These are phyloP conservation scores for Pleodorina starrii DNA, from an alignment of 139 green algal genomes.

Conservation along the genomic window DNA sequence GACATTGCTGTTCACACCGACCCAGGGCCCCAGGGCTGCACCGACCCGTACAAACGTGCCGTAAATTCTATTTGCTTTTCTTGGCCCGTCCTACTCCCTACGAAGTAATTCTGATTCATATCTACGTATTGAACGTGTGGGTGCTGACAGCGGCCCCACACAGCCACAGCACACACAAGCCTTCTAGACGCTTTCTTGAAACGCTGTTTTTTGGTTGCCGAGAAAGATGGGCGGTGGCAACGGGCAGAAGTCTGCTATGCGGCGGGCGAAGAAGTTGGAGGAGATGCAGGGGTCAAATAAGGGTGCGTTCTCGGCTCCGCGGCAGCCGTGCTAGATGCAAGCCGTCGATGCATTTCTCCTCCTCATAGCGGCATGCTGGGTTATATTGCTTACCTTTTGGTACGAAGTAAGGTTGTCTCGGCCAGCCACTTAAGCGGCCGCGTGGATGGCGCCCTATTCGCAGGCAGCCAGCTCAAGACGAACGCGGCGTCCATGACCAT, in stretches of 20 bases:
- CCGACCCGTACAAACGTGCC: not conserved
- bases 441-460: not conserved
- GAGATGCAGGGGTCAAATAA: conserved; percentile 11
- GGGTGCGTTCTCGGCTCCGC: conserved; percentile 11
- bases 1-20: too few species aligned
- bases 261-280: conserved; percentile 36
- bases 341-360: too few species aligned
- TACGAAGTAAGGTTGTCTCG: too few species aligned
- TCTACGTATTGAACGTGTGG: not conserved
- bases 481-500: conserved; percentile 45
- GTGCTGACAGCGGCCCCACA: not conserved
- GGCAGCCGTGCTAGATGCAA: too few species aligned
- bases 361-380: too few species aligned
- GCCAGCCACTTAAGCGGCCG: too few species aligned
- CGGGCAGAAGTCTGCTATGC: conserved; percentile 48
- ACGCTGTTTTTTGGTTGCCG: not conserved
- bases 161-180: not conserved
- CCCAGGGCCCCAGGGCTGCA: too few species aligned
- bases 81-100: not conserved
- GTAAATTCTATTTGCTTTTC: not conserved
- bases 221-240: conserved; percentile 49
- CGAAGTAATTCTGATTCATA: not conserved
- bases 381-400: too few species aligned
- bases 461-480: conserved; percentile 41
- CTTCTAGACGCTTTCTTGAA: conserved; percentile 27